phyloP scores from a whole-genome alignment of 306 rosid genomes.

The Quillaja saponaria region DNA sequence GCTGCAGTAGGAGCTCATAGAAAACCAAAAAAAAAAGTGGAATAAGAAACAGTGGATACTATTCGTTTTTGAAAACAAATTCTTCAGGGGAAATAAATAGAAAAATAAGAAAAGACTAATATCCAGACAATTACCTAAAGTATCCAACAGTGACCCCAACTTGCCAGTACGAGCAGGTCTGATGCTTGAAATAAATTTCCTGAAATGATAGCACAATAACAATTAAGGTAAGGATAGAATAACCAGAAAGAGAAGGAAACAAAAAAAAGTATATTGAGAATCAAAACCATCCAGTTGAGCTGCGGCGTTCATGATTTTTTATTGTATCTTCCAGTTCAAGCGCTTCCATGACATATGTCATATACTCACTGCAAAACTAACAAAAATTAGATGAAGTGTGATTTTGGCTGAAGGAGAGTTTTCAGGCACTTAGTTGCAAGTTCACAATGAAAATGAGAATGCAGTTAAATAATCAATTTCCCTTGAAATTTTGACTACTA shows the following conservation, averaged over 20 bases:
- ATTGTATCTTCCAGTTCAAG: constrained; percentile 81
- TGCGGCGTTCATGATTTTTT: constrained; percentile 72
- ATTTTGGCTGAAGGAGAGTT: constrained; percentile 18
- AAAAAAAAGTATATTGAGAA: constrained; percentile 22
- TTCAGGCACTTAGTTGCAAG: constrained; percentile 18
- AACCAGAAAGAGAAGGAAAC: background rate
- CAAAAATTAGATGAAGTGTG: constrained; percentile 33
- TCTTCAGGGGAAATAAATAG: constrained; percentile 10
- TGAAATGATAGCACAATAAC: constrained; percentile 39
- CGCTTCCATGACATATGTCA: constrained; percentile 79
- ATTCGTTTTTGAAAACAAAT: constrained; percentile 4
- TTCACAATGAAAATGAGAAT: constrained; percentile 7
- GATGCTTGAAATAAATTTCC: constrained; percentile 84
- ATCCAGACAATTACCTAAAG: constrained; percentile 55
- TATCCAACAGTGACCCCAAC: constrained; percentile 59
- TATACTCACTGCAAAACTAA: constrained; percentile 75
- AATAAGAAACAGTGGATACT: constrained; percentile 8
- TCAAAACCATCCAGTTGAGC: constrained; percentile 89
- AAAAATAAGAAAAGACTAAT: constrained; percentile 14
- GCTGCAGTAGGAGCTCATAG: background rate
- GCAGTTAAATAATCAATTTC: constrained; percentile 14
- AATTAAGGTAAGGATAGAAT: constrained; percentile 19
- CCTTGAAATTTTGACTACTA: constrained; percentile 21
- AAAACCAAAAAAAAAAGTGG: constrained; percentile 3
- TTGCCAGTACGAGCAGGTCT: constrained; percentile 69